Conservation (phyloP, 257 asterid genomes). For the Gynochthodes officinalis region DNA sequence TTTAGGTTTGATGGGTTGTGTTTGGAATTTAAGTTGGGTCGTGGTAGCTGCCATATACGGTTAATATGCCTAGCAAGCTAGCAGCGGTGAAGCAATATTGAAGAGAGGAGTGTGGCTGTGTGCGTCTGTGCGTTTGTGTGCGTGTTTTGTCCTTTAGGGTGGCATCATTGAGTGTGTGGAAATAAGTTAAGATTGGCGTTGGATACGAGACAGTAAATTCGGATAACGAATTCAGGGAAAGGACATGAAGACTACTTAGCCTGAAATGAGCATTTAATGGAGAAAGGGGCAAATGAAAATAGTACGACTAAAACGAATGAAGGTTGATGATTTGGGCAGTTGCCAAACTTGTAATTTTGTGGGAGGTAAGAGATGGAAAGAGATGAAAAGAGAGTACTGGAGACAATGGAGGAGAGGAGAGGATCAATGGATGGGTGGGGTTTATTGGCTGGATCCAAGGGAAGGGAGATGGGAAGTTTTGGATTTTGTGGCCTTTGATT, state of each 20-base stretch:
- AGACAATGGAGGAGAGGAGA: not conserved
- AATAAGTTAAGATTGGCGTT: constrained; percentile 32
- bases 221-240: not conserved
- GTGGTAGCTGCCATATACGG: constrained; percentile 56
- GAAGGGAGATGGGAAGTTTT: not conserved
- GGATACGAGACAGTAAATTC: constrained; percentile 25
- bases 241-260: constrained; percentile 6
- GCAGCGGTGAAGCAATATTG: no score
- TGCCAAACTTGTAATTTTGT: not conserved
- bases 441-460: not conserved
- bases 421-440: not conserved
- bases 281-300: constrained; percentile 2
- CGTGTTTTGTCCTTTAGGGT: constrained; percentile 24
- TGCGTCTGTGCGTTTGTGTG: constrained; percentile 15
- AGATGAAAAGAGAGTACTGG: not conserved
- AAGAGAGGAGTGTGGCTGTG: not conserved
- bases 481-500: not conserved
- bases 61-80: no score
- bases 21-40: constrained; percentile 51
- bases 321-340: no score
- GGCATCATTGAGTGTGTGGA: not conserved
- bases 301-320: no score
- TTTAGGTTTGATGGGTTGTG: constrained; percentile 48
- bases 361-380: no score
- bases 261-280: constrained; percentile 11